These are phyloP conservation scores for Amauroascus verrucosus DNA, from an alignment of 2,329 filamentous ascomycete species.

Conservation along the genomic window DNA sequence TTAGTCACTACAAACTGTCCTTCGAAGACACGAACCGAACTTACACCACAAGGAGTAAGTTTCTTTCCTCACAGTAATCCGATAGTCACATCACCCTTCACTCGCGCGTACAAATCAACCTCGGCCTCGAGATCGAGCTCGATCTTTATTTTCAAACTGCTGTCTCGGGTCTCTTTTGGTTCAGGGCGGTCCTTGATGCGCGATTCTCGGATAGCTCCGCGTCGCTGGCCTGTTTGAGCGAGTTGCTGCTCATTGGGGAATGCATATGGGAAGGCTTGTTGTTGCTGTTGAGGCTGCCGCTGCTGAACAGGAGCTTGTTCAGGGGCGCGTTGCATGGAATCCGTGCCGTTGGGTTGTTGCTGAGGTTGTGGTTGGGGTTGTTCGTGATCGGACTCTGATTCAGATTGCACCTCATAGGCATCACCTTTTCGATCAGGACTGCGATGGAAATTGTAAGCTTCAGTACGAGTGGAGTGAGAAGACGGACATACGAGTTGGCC, in stretches of 20 bases:
- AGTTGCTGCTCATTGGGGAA: neutral
- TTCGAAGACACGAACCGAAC: neutral
- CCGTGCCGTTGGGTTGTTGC: neutral
- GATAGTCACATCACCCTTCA: constrained; percentile 29
- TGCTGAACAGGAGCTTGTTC: constrained; percentile 1
- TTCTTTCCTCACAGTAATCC: constrained; percentile 28
- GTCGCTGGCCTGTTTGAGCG: neutral
- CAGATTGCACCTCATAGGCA: constrained; percentile 10
- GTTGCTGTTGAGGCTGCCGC: neutral
- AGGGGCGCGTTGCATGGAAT: constrained; percentile 1
- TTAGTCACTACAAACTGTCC: neutral
- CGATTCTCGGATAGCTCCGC: constrained; percentile 21
- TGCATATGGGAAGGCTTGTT: neutral
- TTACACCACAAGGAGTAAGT: neutral
- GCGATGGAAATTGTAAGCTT: neutral
- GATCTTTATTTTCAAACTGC: constrained; percentile 35
- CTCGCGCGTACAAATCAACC: constrained; percentile 25
- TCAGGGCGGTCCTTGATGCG: constrained; percentile 31
- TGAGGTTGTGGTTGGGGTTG: neutral
- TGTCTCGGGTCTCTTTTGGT: constrained; percentile 29
- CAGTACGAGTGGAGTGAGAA: too few relatives aligned
- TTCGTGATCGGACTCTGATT: constrained; percentile 1
- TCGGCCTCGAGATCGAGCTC: constrained; percentile 28
- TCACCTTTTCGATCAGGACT: constrained; percentile 5
- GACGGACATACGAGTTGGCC: constrained; percentile 3